Evolutionary conservation across 1,284 basidiomycete genomes (phyloP).

Genomic region (Polyporus tsugae): DNA sequence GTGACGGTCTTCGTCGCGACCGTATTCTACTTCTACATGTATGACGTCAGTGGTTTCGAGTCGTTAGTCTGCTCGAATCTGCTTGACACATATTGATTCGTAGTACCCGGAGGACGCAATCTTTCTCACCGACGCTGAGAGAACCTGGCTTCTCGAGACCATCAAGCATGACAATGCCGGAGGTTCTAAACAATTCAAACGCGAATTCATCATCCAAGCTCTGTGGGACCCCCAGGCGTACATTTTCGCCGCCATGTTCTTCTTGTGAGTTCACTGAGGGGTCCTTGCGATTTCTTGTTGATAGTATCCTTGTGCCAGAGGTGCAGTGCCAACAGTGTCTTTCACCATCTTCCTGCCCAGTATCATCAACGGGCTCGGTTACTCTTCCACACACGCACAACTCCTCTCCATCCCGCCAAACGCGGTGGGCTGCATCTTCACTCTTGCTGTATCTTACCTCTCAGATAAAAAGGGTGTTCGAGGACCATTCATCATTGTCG

Average conservation of each 20-base stretch:
- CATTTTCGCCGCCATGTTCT: constrained; percentile 45
- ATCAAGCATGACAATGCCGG: constrained; percentile 37
- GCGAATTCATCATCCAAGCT: constrained; percentile 36
- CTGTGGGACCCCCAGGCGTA: constrained; percentile 47
- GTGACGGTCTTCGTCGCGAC: constrained; percentile 10
- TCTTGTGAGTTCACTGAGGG: constrained; percentile 23
- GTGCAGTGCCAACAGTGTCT: constrained; percentile 24
- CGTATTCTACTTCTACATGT: constrained; percentile 17
- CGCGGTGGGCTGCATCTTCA: constrained; percentile 25
- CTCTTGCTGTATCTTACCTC: constrained; percentile 17
- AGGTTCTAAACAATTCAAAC: constrained; percentile 32
- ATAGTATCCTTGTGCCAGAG: constrained; percentile 54
- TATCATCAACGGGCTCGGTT: constrained; percentile 43
- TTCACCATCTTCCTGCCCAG: constrained; percentile 37
- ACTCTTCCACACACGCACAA: constrained; percentile 38
- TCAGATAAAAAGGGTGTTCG: constrained; percentile 35
- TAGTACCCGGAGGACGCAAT: constrained; percentile 13
- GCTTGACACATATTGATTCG: background rate
- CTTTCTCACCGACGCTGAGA: constrained; percentile 43
- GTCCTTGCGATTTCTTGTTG: constrained; percentile 31
- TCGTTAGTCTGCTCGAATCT: background rate
- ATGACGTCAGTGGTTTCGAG: background rate
- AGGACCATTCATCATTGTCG: constrained; percentile 64
- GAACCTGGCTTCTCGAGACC: constrained; percentile 42
- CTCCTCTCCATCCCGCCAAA: constrained; percentile 34